Conservation (phyloP, 345 rosid species). For the Hevea brasiliensis region DNA sequence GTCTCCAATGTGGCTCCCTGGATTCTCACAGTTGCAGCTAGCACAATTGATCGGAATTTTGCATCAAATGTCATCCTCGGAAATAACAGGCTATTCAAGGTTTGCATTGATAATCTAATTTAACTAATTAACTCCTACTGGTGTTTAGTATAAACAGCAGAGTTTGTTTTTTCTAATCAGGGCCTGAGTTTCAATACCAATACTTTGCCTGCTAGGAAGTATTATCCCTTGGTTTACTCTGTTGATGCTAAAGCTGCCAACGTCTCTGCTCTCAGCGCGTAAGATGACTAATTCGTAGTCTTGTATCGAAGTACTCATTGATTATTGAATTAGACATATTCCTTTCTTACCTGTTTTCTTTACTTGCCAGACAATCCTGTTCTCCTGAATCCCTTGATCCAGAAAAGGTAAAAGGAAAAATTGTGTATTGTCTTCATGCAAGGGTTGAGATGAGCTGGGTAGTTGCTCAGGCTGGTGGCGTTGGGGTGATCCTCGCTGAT, state of each 20-base stretch:
- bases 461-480: slow-evolving; percentile 21
- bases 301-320: neutral
- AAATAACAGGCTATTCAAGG: slow-evolving; percentile 15
- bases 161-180: neutral
- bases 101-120: neutral
- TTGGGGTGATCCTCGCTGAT: slow-evolving; percentile 23
- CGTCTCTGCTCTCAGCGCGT: slow-evolving; percentile 10
- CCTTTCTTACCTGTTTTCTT: too few relatives aligned
- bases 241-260: slow-evolving; percentile 20
- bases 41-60: slow-evolving; percentile 24
- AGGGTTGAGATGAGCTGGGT: slow-evolving; percentile 4
- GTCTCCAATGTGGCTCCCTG: slow-evolving; percentile 21
- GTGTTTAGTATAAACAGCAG: neutral
- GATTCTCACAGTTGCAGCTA: slow-evolving; percentile 26
- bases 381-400: slow-evolving; percentile 13
- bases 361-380: slow-evolving; percentile 2
- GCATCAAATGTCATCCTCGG: slow-evolving; percentile 18
- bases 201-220: slow-evolving; percentile 1
- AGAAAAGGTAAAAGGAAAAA: slow-evolving; percentile 16
- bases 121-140: neutral
- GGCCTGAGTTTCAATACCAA: slow-evolving; percentile 21
- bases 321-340: neutral
- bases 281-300: neutral
- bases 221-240: slow-evolving; percentile 17
- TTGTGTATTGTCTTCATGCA: slow-evolving; percentile 9